A percentile compares a stretch with the other conserved stretches of the same genome.
Evolutionary conservation across 2,329 filamentous ascomycete genomes (phyloP).

Genomic region (Xylariaceae sp.): DNA sequence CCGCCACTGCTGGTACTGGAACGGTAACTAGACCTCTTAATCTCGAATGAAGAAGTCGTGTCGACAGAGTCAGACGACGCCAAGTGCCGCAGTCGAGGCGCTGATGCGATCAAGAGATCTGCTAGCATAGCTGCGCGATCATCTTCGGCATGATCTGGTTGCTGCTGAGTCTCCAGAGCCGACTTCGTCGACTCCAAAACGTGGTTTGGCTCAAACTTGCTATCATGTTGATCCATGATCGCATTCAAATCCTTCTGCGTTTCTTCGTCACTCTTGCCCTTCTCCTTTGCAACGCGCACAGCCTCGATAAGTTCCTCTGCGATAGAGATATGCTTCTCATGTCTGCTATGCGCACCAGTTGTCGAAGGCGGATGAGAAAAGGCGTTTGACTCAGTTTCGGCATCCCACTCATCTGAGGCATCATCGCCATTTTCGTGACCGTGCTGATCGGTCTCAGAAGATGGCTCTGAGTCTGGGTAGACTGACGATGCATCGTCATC

Average conservation of each 20-base stretch:
- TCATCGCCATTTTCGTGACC: conserved; percentile 6
- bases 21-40: neutral
- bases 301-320: neutral
- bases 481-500: conserved; percentile 13
- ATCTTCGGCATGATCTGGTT: neutral
- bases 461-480: conserved; percentile 1
- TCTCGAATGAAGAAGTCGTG: conserved; percentile 4
- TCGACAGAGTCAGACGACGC: conserved; percentile 10
- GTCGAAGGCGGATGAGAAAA: neutral
- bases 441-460: neutral
- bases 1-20: conserved; percentile 3
- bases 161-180: no score
- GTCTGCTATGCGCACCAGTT: no score
- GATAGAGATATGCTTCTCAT: no score
- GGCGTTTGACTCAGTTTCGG: neutral
- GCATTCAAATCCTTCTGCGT: neutral
- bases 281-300: neutral
- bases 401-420: neutral
- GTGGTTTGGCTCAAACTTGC: no score
- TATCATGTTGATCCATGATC: no score
- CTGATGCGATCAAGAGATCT: conserved; percentile 21
- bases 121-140: conserved; percentile 14
- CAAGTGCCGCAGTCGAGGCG: conserved; percentile 18
- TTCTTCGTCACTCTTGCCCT: neutral
- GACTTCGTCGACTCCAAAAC: neutral